Evolutionary conservation across 306 rosid genomes (phyloP).

Genomic region (Quercus robur): DNA sequence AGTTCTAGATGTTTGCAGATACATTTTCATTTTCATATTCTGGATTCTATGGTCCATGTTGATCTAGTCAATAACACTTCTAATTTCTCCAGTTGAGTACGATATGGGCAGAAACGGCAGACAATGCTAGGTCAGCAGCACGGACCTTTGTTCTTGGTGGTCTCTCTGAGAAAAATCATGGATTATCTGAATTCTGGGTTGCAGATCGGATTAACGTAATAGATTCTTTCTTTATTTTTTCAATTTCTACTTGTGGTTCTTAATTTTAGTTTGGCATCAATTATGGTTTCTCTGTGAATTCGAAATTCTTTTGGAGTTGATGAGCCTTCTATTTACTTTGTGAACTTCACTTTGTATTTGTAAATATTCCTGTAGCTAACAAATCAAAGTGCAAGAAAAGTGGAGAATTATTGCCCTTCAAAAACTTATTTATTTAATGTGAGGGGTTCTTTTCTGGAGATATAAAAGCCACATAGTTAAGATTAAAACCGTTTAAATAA

Average conservation of each 20-base stretch:
- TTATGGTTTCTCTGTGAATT: neutral
- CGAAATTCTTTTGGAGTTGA: neutral
- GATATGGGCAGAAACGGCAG: constrained; percentile 98
- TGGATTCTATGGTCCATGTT: neutral
- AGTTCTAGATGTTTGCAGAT: constrained; percentile 1
- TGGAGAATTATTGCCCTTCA: no score
- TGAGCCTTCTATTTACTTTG: neutral
- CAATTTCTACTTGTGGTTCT: constrained; percentile 1
- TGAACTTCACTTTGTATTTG: neutral
- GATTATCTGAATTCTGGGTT: constrained; percentile 75
- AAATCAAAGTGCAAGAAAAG: no score
- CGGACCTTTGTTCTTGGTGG: constrained; percentile 87
- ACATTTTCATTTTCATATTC: constrained; percentile 18
- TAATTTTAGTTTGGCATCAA: constrained; percentile 1
- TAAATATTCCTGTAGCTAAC: no score
- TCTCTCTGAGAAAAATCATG: constrained; percentile 80
- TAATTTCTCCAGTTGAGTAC: constrained; percentile 71
- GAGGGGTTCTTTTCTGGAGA: no score
- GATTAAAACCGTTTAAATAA: neutral
- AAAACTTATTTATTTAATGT: no score
- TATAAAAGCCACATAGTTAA: no score
- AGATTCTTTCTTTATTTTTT: constrained; percentile 19
- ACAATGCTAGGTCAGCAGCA: constrained; percentile 91
- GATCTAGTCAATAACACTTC: neutral
- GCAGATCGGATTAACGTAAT: constrained; percentile 86